A percentile compares a stretch with the other conserved stretches of the same genome.
Evolutionary conservation across 345 rosid genomes (phyloP).

Genomic region (Microthlaspi erraticum): DNA sequence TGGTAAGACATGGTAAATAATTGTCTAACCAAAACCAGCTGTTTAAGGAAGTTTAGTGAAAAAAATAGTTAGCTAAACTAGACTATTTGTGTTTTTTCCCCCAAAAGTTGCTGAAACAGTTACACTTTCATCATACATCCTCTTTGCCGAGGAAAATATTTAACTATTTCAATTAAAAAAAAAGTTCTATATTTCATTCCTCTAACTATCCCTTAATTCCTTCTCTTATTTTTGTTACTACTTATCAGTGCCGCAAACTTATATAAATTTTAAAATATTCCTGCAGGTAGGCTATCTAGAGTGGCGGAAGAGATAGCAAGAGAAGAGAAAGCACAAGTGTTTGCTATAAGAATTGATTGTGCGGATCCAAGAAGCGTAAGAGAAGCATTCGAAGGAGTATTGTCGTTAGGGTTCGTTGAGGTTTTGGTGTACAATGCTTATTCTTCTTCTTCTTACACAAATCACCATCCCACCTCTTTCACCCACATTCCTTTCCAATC

Average conservation of each 20-base stretch:
- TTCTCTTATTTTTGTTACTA: neutral
- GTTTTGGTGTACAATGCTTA: conserved; percentile 90
- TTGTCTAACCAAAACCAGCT: neutral
- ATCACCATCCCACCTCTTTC: conserved; percentile 61
- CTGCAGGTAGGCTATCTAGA: conserved; percentile 67
- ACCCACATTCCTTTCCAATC: conserved; percentile 69
- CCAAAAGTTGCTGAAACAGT: neutral
- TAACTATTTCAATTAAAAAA: neutral
- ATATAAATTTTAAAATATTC: neutral
- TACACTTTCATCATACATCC: neutral
- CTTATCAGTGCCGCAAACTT: neutral
- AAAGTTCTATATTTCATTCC: neutral
- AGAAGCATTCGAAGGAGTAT: conserved; percentile 96
- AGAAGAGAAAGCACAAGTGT: conserved; percentile 91
- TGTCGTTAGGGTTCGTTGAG: conserved; percentile 88
- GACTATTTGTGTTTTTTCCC: neutral
- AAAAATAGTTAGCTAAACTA: neutral
- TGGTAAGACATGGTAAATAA: neutral
- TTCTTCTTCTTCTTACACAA: conserved; percentile 47
- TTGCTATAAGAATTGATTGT: conserved; percentile 94
- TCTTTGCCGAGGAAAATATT: neutral
- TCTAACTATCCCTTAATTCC: neutral
- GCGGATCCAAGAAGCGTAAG: conserved; percentile 79
- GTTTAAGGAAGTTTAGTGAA: conserved; percentile 6
- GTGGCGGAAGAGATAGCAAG: conserved; percentile 97